Evolutionary conservation across 1,284 basidiomycete genomes (phyloP), one percentile per base, ranked within the genome.

Genomic region (Ganoderma lucidum): DNA sequence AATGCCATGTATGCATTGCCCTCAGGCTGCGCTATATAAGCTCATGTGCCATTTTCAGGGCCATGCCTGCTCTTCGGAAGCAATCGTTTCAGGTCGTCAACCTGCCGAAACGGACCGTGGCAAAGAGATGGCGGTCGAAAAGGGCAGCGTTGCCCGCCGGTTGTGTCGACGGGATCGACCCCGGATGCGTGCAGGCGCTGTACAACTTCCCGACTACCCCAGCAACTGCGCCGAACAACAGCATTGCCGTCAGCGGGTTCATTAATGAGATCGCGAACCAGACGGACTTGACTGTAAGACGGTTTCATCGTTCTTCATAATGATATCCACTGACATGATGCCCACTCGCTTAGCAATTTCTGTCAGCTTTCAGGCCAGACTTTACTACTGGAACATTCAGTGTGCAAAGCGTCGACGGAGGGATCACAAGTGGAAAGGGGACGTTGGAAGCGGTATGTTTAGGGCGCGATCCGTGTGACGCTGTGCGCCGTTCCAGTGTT

Each of bases 181-280:
- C 87, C 10, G 75, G 83, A 0, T 90, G 88, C 74, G 77, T 90
- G 62, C 77, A 83, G 63, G 80, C 81, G 6, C 71, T 89, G 44
- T 90, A 90, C 76, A 87, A 85, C 15, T 79, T 79, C 14, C 71
- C 71, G 6, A 87, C 88, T 67, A 80, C 81, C 0, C 86, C 86
- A 1, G 71, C 75, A 3, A 80, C 83, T 3, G 81, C 83, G 0
- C 74, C 70, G 23, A 77, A 72, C 35, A 89, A 87, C 75, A 83
- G 79, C 41, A 79, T 90, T 39, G 87, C 86, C 60, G 82, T 89
- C 59, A 84, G 84, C 32, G 87, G 87, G 9, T 88, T 87, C 71
- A 80, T 87, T 6, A 75, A 81, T 3, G 80, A 87, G 71, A 87
- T 81, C 74, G 86, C 86, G 1, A 87, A 82, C 75, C 76, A 75